Conservation (phyloP, 164 flowering plant species). For the Magnolia changhungtana region DNA sequence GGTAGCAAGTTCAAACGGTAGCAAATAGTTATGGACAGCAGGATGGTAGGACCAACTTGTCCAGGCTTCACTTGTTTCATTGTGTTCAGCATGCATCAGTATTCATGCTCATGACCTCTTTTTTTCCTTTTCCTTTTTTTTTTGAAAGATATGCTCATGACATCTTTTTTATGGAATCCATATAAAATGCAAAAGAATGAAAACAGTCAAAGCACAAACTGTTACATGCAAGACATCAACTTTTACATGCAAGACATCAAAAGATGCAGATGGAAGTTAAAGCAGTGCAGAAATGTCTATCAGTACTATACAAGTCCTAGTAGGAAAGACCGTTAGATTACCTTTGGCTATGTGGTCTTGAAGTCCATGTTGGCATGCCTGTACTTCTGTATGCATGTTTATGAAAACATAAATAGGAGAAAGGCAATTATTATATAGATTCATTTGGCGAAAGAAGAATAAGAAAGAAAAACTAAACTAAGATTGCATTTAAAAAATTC, state of each 20-base stretch:
- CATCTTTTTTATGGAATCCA: background rate
- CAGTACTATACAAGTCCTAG: background rate
- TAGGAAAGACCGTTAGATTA: slow-evolving; percentile 10
- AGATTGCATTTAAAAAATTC: too few species aligned
- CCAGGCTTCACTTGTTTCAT: background rate
- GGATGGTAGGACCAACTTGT: background rate
- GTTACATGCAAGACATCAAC: background rate
- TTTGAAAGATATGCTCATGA: too few species aligned
- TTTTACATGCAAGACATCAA: background rate
- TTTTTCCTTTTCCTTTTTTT: too few species aligned
- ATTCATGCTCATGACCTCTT: background rate
- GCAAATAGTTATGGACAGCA: background rate
- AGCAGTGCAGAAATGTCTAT: background rate
- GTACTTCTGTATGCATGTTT: slow-evolving; percentile 43
- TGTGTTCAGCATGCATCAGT: background rate
- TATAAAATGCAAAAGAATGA: too few species aligned
- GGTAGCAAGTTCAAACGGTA: too few species aligned
- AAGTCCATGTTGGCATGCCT: slow-evolving; percentile 47
- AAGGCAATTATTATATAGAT: background rate
- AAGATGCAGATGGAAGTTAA: slow-evolving; percentile 1
- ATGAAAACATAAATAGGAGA: slow-evolving; percentile 2
- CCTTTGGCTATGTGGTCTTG: slow-evolving; percentile 45
- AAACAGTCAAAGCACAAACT: background rate
- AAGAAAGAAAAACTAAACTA: too few species aligned
- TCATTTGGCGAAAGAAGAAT: background rate